Conservation (phyloP, 768 basidiomycete genomes). For the Trametes gibbosa region DNA sequence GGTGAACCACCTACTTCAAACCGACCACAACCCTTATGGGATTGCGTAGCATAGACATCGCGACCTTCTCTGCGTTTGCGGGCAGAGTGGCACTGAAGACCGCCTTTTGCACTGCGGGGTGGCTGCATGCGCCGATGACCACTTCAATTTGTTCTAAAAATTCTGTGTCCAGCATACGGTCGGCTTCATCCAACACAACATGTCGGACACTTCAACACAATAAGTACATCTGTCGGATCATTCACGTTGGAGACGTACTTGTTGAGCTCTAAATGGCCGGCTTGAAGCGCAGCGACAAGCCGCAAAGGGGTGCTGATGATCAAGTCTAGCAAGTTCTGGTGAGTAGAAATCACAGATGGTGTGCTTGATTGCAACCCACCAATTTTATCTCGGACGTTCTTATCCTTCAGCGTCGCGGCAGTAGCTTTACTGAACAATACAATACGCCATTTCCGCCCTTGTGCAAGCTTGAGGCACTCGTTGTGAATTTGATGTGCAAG, state of each 20-base stretch:
- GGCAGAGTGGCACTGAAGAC: constrained; percentile 96
- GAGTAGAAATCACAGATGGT: background rate
- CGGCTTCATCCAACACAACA: constrained; percentile 87
- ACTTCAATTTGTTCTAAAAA: constrained; percentile 89
- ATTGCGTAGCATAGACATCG: constrained; percentile 79
- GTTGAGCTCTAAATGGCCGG: constrained; percentile 59
- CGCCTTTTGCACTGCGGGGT: constrained; percentile 72
- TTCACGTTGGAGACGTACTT: constrained; percentile 51
- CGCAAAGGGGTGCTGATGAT: constrained; percentile 92
- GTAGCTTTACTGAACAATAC: constrained; percentile 88
- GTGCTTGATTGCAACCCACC: constrained; percentile 43
- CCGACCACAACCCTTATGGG: constrained; percentile 96
- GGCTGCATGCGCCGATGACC: constrained; percentile 74
- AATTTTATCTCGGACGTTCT: constrained; percentile 69
- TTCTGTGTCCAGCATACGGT: constrained; percentile 85
- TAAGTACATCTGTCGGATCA: constrained; percentile 9
- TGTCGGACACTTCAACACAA: constrained; percentile 65
- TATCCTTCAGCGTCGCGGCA: constrained; percentile 75
- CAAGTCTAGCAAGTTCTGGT: constrained; percentile 55
- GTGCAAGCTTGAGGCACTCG: constrained; percentile 79
- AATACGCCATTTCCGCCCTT: constrained; percentile 80
- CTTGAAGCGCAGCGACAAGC: constrained; percentile 75
- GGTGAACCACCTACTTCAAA: constrained; percentile 64
- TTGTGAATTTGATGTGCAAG: constrained; percentile 95
- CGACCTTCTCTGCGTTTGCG: constrained; percentile 80